Percentiles rank a stretch among this genome's conserved stretches.
Evolutionary conservation across 2,329 filamentous ascomycete species (phyloP).

Genomic region (Fusarium hainanense): DNA sequence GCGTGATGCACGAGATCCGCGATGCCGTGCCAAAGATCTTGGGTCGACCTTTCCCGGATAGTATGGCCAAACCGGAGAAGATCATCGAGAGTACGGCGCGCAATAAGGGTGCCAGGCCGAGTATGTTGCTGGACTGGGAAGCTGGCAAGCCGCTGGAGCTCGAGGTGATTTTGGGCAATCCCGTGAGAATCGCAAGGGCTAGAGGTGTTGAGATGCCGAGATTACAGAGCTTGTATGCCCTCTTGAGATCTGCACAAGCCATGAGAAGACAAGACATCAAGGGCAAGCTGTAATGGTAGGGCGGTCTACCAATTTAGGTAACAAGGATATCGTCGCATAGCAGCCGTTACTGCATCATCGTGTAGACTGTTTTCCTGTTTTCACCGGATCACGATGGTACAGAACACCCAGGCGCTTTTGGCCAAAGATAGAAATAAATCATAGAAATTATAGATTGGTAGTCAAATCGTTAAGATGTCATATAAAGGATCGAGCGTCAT

Average conservation of each 20-base stretch:
- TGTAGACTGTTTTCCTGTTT: neutral
- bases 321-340: neutral
- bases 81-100: slow-evolving; percentile 71
- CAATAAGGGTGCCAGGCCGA: slow-evolving; percentile 72
- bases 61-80: slow-evolving; percentile 69
- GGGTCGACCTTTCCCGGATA: slow-evolving; percentile 67
- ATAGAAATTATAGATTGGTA: neutral
- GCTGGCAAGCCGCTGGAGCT: slow-evolving; percentile 73
- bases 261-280: slow-evolving; percentile 57
- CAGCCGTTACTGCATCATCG: neutral
- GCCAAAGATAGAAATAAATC: neutral
- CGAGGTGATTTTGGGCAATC: slow-evolving; percentile 78
- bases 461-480: neutral
- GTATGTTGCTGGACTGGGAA: slow-evolving; percentile 79
- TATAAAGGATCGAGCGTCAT: neutral
- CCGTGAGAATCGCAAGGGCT: slow-evolving; percentile 71
- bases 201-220: slow-evolving; percentile 73
- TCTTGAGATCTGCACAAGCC: slow-evolving; percentile 70
- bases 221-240: slow-evolving; percentile 74
- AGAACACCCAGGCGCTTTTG: neutral
- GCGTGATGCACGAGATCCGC: slow-evolving; percentile 77
- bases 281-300: slow-evolving; percentile 25
- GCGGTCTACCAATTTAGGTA: neutral
- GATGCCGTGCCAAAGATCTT: slow-evolving; percentile 71
- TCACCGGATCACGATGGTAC: neutral